phyloP scores from a whole-genome alignment of 176 grass and related monocot genomes.

The Rhynchospora pubera region DNA sequence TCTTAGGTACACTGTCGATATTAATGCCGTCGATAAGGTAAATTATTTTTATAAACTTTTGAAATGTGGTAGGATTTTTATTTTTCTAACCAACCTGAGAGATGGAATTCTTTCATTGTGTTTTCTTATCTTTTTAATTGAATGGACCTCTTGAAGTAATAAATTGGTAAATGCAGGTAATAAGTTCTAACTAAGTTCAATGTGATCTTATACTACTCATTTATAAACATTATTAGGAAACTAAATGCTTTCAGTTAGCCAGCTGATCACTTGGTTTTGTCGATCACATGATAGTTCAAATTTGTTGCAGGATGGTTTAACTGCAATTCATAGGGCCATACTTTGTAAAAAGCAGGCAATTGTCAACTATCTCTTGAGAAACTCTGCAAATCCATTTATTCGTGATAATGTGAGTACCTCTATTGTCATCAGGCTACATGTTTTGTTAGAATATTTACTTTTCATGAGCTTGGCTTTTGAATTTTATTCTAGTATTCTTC shows the following conservation, averaged over 20 bases:
- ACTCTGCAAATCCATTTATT: constrained; percentile 89
- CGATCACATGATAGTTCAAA: background rate
- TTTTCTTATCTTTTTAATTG: background rate
- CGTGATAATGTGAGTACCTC: constrained; percentile 55
- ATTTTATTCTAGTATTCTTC: background rate
- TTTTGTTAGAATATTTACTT: background rate
- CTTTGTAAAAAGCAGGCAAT: constrained; percentile 88
- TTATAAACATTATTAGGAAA: background rate
- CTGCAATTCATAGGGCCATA: constrained; percentile 84
- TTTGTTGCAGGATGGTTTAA: constrained; percentile 54
- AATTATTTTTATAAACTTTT: background rate
- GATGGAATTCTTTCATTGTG: background rate
- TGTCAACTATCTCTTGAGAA: constrained; percentile 83
- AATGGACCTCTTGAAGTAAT: background rate
- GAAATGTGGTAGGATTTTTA: background rate
- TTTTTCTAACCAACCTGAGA: background rate
- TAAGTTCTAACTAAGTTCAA: background rate
- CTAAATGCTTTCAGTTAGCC: background rate
- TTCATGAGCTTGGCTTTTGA: background rate
- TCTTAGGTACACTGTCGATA: constrained; percentile 57
- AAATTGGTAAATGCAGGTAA: background rate
- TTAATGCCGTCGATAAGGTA: constrained; percentile 90
- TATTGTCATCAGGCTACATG: constrained; percentile 1
- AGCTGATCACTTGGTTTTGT: background rate
- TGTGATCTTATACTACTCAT: background rate